Evolutionary conservation across 192 early-diverging fungal genomes (phyloP).

Genomic region (Gaertneriomyces sp.): DNA sequence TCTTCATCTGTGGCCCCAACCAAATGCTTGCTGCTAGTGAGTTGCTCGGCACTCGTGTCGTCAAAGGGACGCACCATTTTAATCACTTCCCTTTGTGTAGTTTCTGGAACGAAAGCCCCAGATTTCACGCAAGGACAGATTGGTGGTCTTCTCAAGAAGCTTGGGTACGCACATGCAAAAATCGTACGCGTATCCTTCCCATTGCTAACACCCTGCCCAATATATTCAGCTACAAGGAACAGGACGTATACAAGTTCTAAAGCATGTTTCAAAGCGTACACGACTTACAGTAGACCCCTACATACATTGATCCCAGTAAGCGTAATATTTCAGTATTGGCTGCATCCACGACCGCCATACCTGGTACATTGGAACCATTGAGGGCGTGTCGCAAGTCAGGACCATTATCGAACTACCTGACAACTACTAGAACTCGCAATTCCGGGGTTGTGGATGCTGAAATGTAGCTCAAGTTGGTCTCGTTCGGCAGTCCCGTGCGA

Average conservation of each 20-base stretch:
- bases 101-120: conserved; percentile 77
- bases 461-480: no score
- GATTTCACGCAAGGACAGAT: conserved; percentile 60
- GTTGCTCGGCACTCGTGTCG: neutral
- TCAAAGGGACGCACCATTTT: neutral
- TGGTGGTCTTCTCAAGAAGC: conserved; percentile 42
- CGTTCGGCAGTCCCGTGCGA: no score
- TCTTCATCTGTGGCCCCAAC: conserved; percentile 61
- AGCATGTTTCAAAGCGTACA: neutral
- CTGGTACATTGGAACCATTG: no score
- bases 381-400: no score
- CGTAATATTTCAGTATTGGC: no score
- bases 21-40: conserved; percentile 23
- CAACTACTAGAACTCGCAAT: no score
- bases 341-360: no score
- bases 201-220: neutral
- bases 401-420: no score
- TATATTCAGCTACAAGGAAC: conserved; percentile 24
- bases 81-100: neutral
- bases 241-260: conserved; percentile 47
- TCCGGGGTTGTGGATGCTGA: no score
- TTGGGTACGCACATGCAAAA: conserved; percentile 34
- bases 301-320: neutral
- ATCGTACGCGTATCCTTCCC: neutral
- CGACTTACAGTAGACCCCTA: neutral